Base-by-base conservation (phyloP, 345 rosid genomes). In the Barbarea vulgaris region DNA sequence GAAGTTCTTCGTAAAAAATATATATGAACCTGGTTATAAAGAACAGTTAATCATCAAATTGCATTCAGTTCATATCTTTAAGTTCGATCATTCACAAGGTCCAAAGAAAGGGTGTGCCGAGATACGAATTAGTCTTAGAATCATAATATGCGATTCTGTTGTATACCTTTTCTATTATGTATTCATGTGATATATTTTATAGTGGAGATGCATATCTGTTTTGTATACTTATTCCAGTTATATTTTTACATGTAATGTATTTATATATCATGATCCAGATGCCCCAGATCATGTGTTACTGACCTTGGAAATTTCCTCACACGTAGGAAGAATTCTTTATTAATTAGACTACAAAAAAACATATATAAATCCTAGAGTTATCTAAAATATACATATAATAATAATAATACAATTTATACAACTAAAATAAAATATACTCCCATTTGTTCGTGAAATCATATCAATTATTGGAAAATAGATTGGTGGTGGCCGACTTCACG, bases 401-500 rank as follows among this genome's bases (percentile, higher is more conserved):
- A n/a, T 25, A 25, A 28, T 28, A 28, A 28, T 22, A 57, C 7
- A 36, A 8, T 53, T 15, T 19, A 11, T 8, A 39, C 12, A 27
- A 2, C 5, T 11, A 24, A 27, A 52, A 24, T 24, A 22, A 14
- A 52, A 53, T 15, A 7, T n/a, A n/a, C n/a, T n/a, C n/a, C n/a
- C n/a, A 22, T 10, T 7, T 72, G 57, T 54, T 74, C 34, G 66
- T 46, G 57, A 46, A 36, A 12, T 51, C 17, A 53, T n/a, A 61
- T 53, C 22, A 77, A 76, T 69, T 19, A 61, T 61, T 76, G 71
- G 28, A 70, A 47, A 15, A 65, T 64, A 19, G 63, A 65, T 65
- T 17, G 73, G 81, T 77, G 81, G 81, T 71, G 77, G 81, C 56
- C 77, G 68, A 65, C 68, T 72, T 64, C 81, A 77, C 81, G 81